Evolutionary conservation across 2,329 filamentous ascomycete genomes (phyloP), one percentile per base, ranked within the genome.

Genomic region (Aspergillus alliaceus): DNA sequence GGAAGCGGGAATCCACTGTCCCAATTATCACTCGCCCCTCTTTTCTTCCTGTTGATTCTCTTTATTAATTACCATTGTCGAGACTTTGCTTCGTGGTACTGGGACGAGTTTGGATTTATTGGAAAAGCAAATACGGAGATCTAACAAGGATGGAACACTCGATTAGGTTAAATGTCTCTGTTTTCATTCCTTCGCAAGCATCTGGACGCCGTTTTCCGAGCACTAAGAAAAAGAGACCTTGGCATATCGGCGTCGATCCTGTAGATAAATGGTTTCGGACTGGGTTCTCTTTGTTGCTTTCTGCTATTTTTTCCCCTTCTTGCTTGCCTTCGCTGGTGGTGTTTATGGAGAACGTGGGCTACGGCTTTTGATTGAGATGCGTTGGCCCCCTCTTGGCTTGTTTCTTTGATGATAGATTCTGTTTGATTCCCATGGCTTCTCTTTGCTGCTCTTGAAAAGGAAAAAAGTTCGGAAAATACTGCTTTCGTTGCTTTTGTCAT

Each of bases 381-480:
- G 51, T 58, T 63, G 51, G 49, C 14, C 50, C n/a, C 60, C 57
- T 57, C 32, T 58, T 51, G 56, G 51, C 31, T 51, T 42, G 34
- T 54, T 58, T 65, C 50, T 54, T 57, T 64, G 61, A 62, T 67
- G 60, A 71, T 70, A 71, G 65, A 68, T 53, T 56, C 34, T 57
- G 62, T 39, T 52, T 58, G 59, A 62, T 66, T 59, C 55, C 61
- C 59, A 59, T 59, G 46, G 57, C 51, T 46, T 22, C 49, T 56
- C 31, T 32, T 46, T 50, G 15, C 42, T 57, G 15, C 46, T 18
- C 49, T 18, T 42, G 27, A 29, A 61, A 56, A 62, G 52, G 50
- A 52, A 34, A 59, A 62, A 62, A 59, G 46, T 54, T 59, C 40
- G 42, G 50, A 49, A 57, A 57, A 50, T 49, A 54, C 34, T 31